Evolutionary conservation across 2,329 filamentous ascomycete genomes (phyloP).

Genomic region (Colletotrichum sp.): DNA sequence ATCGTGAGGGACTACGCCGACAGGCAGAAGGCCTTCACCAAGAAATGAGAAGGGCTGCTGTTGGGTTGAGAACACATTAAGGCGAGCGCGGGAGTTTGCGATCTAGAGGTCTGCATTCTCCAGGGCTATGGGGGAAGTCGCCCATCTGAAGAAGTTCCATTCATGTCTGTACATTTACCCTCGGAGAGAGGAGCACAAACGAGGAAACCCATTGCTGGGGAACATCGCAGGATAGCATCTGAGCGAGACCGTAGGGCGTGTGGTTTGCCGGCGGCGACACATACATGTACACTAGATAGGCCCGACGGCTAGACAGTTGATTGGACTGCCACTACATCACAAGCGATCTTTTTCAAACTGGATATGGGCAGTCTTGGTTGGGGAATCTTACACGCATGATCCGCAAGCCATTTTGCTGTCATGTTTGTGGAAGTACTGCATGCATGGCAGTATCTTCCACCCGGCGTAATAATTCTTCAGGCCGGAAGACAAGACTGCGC

Average conservation of each 20-base stretch:
- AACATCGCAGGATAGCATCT: background rate
- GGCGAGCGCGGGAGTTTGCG: background rate
- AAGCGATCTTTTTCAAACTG: background rate
- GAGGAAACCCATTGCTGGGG: background rate
- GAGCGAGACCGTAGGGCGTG: constrained; percentile 9
- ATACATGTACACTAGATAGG: constrained; percentile 20
- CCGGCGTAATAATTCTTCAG: background rate
- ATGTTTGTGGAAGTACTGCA: background rate
- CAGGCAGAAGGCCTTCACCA: constrained; percentile 63
- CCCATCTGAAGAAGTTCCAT: background rate
- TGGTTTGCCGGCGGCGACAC: constrained; percentile 4
- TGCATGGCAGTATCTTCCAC: background rate
- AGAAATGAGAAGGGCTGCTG: constrained; percentile 25
- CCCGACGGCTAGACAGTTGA: background rate
- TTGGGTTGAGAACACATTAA: background rate
- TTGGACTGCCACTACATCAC: background rate
- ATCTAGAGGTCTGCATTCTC: background rate
- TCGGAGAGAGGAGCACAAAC: background rate
- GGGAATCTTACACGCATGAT: background rate
- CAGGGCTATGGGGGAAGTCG: background rate
- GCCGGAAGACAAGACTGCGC: background rate
- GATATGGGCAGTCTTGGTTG: background rate
- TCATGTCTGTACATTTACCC: constrained; percentile 17
- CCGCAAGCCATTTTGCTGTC: background rate
- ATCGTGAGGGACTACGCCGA: constrained; percentile 80